Conservation (phyloP, 805 yeast genomes). For the Debaryomyces maramus region DNA sequence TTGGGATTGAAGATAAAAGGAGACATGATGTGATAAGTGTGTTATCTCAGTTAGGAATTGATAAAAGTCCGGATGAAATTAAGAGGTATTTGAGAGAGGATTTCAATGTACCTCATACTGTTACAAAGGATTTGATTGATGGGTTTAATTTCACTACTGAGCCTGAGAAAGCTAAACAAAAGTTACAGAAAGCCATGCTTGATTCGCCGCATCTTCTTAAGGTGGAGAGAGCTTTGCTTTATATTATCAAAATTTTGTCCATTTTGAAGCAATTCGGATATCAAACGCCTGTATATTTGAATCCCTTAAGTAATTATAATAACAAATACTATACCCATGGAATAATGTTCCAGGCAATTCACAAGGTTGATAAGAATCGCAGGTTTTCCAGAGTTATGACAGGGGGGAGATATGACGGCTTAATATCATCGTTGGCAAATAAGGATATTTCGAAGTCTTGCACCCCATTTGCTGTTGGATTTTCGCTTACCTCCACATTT, state of each 20-base stretch:
- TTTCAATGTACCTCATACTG: slow-evolving; percentile 75
- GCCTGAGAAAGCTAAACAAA: slow-evolving; percentile 61
- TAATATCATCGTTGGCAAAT: slow-evolving; percentile 67
- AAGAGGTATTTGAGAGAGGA: slow-evolving; percentile 46
- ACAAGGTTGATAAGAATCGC: slow-evolving; percentile 54
- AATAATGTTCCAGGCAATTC: slow-evolving; percentile 83
- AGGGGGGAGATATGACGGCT: slow-evolving; percentile 89
- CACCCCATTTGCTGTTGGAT: slow-evolving; percentile 70
- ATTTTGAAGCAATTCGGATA: slow-evolving; percentile 62
- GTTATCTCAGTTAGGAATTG: slow-evolving; percentile 75
- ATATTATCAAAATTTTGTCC: slow-evolving; percentile 59
- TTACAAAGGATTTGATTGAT: slow-evolving; percentile 73
- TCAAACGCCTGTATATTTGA: slow-evolving; percentile 54
- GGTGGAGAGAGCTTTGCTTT: slow-evolving; percentile 61
- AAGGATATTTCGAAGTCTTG: slow-evolving; percentile 23
- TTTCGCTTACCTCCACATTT: slow-evolving; percentile 63
- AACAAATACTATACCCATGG: slow-evolving; percentile 77
- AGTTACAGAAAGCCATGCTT: slow-evolving; percentile 67
- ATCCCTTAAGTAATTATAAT: slow-evolving; percentile 85
- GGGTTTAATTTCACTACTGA: slow-evolving; percentile 73
- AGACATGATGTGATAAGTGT: slow-evolving; percentile 64
- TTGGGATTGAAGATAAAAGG: slow-evolving; percentile 64
- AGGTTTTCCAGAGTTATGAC: slow-evolving; percentile 64
- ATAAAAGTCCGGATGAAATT: slow-evolving; percentile 61
- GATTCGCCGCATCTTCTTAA: slow-evolving; percentile 64